These are phyloP conservation scores for Fusarium sarcochroum DNA, from an alignment of 2,329 filamentous ascomycete genomes.

Conservation along the genomic window DNA sequence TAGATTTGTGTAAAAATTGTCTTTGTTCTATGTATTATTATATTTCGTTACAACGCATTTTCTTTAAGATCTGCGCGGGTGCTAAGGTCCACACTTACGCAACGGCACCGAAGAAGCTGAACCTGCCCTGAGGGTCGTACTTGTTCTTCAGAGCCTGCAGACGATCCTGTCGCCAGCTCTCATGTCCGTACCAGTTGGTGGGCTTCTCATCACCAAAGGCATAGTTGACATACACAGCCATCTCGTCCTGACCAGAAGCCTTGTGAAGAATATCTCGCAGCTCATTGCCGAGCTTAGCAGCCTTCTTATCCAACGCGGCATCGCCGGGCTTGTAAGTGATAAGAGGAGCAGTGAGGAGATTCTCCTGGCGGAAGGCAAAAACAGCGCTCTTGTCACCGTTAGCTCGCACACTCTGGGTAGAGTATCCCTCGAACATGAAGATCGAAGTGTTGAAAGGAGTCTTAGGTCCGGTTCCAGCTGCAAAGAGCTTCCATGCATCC, in stretches of 20 bases:
- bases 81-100: conserved; percentile 14
- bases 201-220: conserved; percentile 62
- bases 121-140: conserved; percentile 62
- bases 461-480: conserved; percentile 17
- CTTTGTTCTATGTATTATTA: too few species aligned
- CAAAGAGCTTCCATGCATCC: conserved; percentile 36
- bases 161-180: conserved; percentile 62
- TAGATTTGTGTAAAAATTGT: too few species aligned
- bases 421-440: conserved; percentile 71
- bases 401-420: conserved; percentile 55
- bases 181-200: conserved; percentile 62
- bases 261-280: conserved; percentile 36
- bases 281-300: conserved; percentile 34
- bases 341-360: conserved; percentile 43
- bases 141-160: conserved; percentile 62
- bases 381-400: conserved; percentile 12
- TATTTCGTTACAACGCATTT: too few species aligned
- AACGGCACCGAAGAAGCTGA: conserved; percentile 60
- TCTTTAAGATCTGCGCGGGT: too few species aligned
- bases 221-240: conserved; percentile 63
- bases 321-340: conserved; percentile 40
- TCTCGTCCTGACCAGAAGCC: conserved; percentile 18
- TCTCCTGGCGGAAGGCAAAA: conserved; percentile 44
- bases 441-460: conserved; percentile 51
- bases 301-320: conserved; percentile 28